A percentile compares a stretch with the other conserved stretches of the same genome.
Conservation (phyloP, 805 yeast genomes). For the Yamadazyma nakazawae region DNA sequence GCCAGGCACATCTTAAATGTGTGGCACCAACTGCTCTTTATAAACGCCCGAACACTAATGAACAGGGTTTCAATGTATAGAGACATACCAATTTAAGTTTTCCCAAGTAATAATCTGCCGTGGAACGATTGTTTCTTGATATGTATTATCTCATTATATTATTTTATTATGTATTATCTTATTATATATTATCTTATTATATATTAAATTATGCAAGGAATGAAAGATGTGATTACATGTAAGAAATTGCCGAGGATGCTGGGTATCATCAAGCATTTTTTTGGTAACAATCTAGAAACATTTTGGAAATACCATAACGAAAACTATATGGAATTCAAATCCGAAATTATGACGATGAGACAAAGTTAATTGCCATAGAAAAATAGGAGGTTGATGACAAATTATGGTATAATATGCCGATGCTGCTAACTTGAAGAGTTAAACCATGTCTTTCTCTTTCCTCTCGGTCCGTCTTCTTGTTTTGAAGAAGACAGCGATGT, state of each 20-base stretch:
- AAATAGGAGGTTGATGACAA: not conserved
- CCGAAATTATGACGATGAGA: not conserved
- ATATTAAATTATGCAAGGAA: not conserved
- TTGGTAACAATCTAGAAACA: not conserved
- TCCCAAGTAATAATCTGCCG: no score
- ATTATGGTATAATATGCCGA: not conserved
- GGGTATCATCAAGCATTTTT: not conserved
- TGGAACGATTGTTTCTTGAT: no score
- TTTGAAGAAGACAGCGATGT: not conserved
- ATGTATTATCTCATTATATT: no score
- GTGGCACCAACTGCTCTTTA: no score
- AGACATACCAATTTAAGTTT: no score
- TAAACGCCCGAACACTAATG: no score
- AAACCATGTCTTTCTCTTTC: constrained; percentile 5
- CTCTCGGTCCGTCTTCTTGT: constrained; percentile 1
- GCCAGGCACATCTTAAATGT: no score
- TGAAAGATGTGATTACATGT: not conserved
- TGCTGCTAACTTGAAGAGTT: not conserved
- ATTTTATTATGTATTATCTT: no score
- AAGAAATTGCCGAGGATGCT: not conserved
- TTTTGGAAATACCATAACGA: not conserved
- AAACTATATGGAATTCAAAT: not conserved
- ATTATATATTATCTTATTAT: no score
- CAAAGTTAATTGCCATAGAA: not conserved
- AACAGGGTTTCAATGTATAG: no score